Percentiles rank a stretch among this genome's conserved stretches.
Conservation (phyloP, 2,329 filamentous ascomycete genomes). For the Gaeumannomyces tritici region DNA sequence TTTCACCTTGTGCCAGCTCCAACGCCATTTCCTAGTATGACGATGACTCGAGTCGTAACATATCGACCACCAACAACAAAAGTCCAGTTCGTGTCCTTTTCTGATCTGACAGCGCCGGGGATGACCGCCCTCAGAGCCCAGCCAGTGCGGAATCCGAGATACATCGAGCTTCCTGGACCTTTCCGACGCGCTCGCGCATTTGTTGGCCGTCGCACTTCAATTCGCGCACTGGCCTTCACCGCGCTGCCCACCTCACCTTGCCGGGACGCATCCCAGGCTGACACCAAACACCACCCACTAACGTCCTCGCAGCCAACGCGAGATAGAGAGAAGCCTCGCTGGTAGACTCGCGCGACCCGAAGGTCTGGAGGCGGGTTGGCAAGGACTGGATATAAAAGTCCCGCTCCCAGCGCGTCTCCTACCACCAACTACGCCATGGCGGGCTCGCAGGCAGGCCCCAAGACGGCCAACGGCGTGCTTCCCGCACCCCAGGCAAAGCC, state of each 20-base stretch:
- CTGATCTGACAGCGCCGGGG: background rate
- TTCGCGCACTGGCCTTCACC: background rate
- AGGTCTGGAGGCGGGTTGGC: background rate
- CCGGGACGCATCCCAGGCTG: background rate
- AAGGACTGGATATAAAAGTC: no score
- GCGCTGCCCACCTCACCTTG: background rate
- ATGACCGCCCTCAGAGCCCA: background rate
- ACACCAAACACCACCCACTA: background rate
- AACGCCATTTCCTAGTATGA: background rate
- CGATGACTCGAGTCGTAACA: background rate
- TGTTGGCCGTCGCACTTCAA: background rate
- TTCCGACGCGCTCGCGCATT: background rate
- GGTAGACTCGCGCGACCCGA: background rate
- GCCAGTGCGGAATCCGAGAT: background rate
- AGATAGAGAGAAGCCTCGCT: background rate
- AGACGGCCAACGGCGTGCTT: conserved; percentile 27
- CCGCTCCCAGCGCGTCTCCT: background rate
- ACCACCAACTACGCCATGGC: background rate
- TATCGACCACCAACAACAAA: background rate
- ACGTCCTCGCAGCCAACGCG: background rate
- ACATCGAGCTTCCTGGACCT: background rate
- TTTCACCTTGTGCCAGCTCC: background rate
- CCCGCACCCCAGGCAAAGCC: conserved; percentile 30
- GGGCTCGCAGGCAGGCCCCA: background rate
- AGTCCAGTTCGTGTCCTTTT: background rate